A percentile compares a stretch with the other conserved stretches of the same genome.
These are phyloP conservation scores for Blastocladiella emersonii DNA, from an alignment of 371 early-diverging fungal genomes.

Conservation along the genomic window DNA sequence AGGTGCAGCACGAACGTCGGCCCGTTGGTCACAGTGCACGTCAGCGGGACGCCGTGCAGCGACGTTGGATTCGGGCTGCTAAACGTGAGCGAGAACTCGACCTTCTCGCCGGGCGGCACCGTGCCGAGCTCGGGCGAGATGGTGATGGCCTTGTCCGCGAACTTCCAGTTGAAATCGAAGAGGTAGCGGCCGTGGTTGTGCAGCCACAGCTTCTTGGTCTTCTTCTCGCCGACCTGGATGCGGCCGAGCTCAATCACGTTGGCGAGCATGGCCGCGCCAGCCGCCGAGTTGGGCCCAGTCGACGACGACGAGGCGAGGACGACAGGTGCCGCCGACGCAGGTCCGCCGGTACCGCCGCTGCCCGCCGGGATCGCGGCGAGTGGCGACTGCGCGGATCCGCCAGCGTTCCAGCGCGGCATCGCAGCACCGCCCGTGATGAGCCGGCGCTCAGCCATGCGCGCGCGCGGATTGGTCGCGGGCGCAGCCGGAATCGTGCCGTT, in stretches of 20 bases:
- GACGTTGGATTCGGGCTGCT: conserved; percentile 13
- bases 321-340: too few relatives aligned
- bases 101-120: conserved; percentile 24
- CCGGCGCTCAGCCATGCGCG: too few relatives aligned
- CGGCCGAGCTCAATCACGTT: conserved; percentile 29
- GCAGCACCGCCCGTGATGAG: too few relatives aligned
- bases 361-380: too few relatives aligned
- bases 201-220: conserved; percentile 22
- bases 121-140: conserved; percentile 32
- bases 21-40: conserved; percentile 34
- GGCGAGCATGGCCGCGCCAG: conserved; percentile 6
- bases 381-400: too few relatives aligned
- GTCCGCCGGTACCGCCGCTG: too few relatives aligned
- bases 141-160: conserved; percentile 1
- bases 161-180: conserved; percentile 35
- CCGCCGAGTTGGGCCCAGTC: too few relatives aligned
- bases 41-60: conserved; percentile 19
- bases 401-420: too few relatives aligned
- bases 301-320: too few relatives aligned
- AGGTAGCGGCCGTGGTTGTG: conserved; percentile 35
- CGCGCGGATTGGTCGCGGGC: too few relatives aligned
- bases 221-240: conserved; percentile 32
- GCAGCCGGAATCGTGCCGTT: too few relatives aligned
- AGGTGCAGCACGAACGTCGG: conserved; percentile 20
- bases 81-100: conserved; percentile 26